phyloP scores from a whole-genome alignment of 345 rosid genomes.

The Salix caprea region DNA sequence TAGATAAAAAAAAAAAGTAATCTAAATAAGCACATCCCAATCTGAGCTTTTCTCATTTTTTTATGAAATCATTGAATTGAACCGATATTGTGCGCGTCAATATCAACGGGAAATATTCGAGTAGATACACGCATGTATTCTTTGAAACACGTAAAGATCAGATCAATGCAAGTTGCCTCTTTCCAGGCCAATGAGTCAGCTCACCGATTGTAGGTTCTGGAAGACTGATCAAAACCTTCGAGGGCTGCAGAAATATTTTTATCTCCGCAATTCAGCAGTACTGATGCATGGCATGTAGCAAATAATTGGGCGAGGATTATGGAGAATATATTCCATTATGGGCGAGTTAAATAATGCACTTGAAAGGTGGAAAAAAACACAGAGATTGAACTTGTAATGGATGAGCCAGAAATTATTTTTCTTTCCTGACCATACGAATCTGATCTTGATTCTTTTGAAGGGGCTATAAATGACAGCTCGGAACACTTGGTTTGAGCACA shows the following conservation, averaged over 20 bases:
- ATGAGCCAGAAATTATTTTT: neutral
- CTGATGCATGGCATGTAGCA: neutral
- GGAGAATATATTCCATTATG: constrained; percentile 19
- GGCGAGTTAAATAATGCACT: neutral
- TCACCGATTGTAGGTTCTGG: no score
- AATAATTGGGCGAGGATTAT: no score
- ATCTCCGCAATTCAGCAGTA: neutral
- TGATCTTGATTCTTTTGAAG: neutral
- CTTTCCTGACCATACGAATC: neutral
- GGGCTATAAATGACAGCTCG: no score
- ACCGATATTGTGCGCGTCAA: no score
- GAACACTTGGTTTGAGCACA: neutral
- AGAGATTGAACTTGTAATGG: neutral
- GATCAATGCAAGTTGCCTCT: neutral
- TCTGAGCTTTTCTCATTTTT: no score
- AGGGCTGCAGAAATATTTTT: neutral
- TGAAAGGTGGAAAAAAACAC: no score
- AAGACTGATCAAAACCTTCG: neutral
- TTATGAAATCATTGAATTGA: no score
- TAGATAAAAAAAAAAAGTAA: rapidly evolving
- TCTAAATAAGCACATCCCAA: no score
- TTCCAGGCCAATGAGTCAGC: neutral
- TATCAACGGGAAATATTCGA: no score
- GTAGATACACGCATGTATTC: neutral
- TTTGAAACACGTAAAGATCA: no score